Evolutionary conservation across 306 rosid genomes (phyloP).

Genomic region (Dicorynia guianensis): DNA sequence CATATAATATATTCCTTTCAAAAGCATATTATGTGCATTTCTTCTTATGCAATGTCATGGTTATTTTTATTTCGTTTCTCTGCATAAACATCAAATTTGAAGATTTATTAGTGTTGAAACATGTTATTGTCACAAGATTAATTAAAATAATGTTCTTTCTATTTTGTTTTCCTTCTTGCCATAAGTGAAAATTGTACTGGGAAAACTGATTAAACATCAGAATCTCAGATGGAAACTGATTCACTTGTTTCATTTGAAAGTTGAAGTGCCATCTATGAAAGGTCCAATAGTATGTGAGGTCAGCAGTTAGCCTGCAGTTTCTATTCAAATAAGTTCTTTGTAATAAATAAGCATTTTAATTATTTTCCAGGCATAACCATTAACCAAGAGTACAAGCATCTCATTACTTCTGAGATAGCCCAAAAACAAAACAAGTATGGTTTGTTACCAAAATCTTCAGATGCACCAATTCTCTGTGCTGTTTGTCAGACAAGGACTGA

Average conservation of each 20-base stretch:
- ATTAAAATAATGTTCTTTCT: constrained; percentile 1
- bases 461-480: constrained; percentile 74
- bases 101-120: background rate
- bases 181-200: background rate
- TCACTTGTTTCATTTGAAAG: background rate
- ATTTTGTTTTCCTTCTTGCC: background rate
- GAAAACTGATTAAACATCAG: background rate
- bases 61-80: background rate
- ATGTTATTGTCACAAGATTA: background rate
- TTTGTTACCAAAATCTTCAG: constrained; percentile 49
- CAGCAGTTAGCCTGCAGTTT: background rate
- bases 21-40: background rate
- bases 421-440: constrained; percentile 44
- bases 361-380: constrained; percentile 47
- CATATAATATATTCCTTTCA: background rate
- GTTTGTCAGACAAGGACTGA: constrained; percentile 75
- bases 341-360: constrained; percentile 23
- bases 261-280: background rate
- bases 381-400: constrained; percentile 42
- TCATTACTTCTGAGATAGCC: constrained; percentile 48
- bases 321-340: constrained; percentile 7
- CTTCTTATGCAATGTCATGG: background rate
- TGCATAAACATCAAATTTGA: background rate
- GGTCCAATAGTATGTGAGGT: background rate
- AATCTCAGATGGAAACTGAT: background rate